These are phyloP conservation scores for Aureobasidium uvarum DNA, from an alignment of 2,329 filamentous ascomycete genomes.

Conservation along the genomic window DNA sequence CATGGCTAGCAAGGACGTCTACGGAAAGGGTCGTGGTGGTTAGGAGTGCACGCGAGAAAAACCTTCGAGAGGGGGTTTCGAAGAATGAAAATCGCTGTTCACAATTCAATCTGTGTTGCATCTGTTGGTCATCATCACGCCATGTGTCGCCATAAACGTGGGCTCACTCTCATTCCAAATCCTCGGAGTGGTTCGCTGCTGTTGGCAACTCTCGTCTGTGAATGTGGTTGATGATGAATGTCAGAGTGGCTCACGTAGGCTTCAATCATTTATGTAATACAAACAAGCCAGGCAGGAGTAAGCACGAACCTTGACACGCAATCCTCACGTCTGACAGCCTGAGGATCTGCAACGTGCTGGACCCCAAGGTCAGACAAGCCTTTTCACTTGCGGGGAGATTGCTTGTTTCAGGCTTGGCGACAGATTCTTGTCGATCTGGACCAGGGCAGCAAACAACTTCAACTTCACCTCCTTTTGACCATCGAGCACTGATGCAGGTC, in stretches of 20 bases:
- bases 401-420: slow-evolving; percentile 1
- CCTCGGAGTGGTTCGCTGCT: not conserved
- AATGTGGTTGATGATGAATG: not conserved
- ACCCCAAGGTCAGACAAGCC: not conserved
- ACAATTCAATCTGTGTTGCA: not conserved
- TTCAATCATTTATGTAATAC: slow-evolving; percentile 5
- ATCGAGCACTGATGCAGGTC: not conserved
- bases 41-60: slow-evolving; percentile 44
- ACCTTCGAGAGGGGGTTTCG: not conserved
- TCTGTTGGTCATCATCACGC: not conserved
- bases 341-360: not conserved
- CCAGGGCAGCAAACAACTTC: not conserved
- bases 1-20: slow-evolving; percentile 83
- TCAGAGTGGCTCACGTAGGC: not conserved
- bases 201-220: not conserved
- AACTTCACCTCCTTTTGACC: not conserved
- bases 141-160: not conserved
- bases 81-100: not conserved
- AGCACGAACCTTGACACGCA: not conserved
- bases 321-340: not conserved
- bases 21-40: slow-evolving; percentile 38
- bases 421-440: not conserved
- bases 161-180: not conserved
- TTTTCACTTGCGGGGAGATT: not conserved
- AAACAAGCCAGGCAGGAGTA: not conserved